These are phyloP conservation scores for Achaetomiella virescens DNA, from an alignment of 495 filamentous ascomycete genomes.

Conservation along the genomic window DNA sequence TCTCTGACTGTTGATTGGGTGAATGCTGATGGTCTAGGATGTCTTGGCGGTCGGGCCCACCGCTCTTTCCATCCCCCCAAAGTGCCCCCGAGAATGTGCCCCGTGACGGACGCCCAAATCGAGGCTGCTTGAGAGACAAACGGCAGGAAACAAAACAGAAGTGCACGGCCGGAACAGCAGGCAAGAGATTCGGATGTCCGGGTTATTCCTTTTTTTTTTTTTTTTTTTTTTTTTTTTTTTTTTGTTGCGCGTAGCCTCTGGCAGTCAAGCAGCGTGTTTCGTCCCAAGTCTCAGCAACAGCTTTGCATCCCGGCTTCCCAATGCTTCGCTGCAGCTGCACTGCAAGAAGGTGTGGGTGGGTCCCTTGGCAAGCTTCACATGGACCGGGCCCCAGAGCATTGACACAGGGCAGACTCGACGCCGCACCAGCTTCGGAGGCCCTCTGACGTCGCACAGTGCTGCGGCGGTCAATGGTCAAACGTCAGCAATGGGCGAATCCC, in stretches of 20 bases:
- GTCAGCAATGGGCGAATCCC: constrained; percentile 7
- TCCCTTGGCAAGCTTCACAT: neutral
- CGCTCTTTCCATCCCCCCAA: neutral
- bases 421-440: neutral
- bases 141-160: neutral
- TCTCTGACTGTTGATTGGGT: neutral
- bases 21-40: neutral
- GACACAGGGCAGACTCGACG: too few relatives aligned
- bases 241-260: too few relatives aligned
- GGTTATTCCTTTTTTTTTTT: neutral
- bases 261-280: too few relatives aligned
- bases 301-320: too few relatives aligned
- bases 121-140: neutral
- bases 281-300: too few relatives aligned
- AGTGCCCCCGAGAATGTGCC: neutral
- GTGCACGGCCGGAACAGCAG: neutral
- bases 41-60: neutral
- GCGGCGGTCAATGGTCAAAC: constrained; percentile 8
- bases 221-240: too few relatives aligned
- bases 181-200: neutral
- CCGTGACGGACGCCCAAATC: neutral
- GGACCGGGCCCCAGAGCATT: neutral
- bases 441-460: neutral
- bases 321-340: too few relatives aligned
- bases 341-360: too few relatives aligned